A percentile compares a stretch with the other conserved stretches of the same genome.
Evolutionary conservation across 352 stramenopile species (phyloP).

Genomic region (Elongisporangium undulatum): DNA sequence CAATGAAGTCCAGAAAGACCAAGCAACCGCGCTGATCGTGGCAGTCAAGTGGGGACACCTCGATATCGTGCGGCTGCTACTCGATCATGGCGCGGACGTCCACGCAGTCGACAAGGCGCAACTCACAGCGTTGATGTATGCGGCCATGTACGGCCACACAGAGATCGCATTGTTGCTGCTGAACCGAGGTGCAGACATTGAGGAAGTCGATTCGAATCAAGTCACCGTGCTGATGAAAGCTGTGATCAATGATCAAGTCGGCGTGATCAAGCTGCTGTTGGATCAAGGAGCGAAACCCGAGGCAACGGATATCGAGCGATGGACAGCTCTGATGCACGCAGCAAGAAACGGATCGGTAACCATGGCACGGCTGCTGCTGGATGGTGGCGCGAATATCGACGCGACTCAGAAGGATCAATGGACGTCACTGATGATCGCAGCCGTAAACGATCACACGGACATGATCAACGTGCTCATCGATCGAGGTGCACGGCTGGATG

Average conservation of each 20-base stretch:
- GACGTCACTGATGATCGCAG: not conserved
- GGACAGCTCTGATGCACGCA: not conserved
- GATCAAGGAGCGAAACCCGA: not conserved
- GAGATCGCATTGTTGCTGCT: constrained; percentile 21
- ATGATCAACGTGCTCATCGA: not conserved
- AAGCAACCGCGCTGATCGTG: not conserved
- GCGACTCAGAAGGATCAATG: not conserved
- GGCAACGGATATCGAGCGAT: not conserved
- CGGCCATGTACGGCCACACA: too few species aligned
- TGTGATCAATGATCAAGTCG: too few species aligned
- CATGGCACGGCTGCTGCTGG: not conserved
- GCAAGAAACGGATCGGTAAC: not conserved
- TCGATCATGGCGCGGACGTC: too few species aligned
- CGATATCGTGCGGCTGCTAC: too few species aligned
- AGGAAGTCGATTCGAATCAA: too few species aligned
- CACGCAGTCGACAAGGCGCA: too few species aligned
- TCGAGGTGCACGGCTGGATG: not conserved
- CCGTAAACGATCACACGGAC: not conserved
- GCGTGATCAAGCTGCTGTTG: not conserved
- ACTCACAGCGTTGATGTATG: too few species aligned
- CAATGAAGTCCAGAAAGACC: not conserved
- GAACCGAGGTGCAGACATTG: constrained; percentile 19
- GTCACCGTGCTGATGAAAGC: too few species aligned
- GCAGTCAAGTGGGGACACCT: too few species aligned
- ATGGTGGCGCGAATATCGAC: not conserved